Base-by-base conservation (phyloP, 495 filamentous ascomycete species). In the Astrothelium subdiscretum region DNA sequence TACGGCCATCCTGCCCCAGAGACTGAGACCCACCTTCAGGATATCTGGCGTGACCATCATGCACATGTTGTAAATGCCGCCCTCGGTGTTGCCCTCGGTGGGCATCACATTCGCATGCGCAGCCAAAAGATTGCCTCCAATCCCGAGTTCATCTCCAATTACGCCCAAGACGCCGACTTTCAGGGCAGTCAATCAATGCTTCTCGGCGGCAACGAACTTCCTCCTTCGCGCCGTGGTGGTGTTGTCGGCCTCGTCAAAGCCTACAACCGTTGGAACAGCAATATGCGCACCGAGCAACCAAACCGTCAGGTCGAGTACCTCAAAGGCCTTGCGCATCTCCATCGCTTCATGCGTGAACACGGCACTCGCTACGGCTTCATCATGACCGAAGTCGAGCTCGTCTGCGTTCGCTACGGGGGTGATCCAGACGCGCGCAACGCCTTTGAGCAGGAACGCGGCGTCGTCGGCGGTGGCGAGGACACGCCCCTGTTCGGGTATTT, bases 311-410 rank as follows among this genome's bases (percentile, higher is more conserved):
- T 95, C 60, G 83, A 91, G 72, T 96, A 95, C 74, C 84, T 96
- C 10, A 83, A 87, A 32, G 87, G 88, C 5, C 82, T 96, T 12
- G 82, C 90, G 0, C 88, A 95, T 63, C 76, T 96, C 31, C 91
- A 96, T 72, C 83, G 85, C 51, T 83, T 84, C 71, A 95, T 96
- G 91, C 88, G 91, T 72, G 90, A 94, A 74, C 89, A 95, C 73
- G 86, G 87, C 62, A 92, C 89, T 66, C 86, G 91, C 54, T 96
- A 96, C 72, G 91, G 91, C 32, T 96, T 95, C 78, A 92, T 96
- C 69, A 84, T 96, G 61, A 96, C 89, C 0, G 91, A 96, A 71
- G 95, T 95, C 69, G 91, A 96, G 76, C 86, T 96, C 13, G 85
- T 96, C 32, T 87, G 91, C 70, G 90, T 95, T 0, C 89, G 91